Evolutionary conservation across 164 flowering plant genomes (phyloP).

Genomic region (Nymphaea colorata): DNA sequence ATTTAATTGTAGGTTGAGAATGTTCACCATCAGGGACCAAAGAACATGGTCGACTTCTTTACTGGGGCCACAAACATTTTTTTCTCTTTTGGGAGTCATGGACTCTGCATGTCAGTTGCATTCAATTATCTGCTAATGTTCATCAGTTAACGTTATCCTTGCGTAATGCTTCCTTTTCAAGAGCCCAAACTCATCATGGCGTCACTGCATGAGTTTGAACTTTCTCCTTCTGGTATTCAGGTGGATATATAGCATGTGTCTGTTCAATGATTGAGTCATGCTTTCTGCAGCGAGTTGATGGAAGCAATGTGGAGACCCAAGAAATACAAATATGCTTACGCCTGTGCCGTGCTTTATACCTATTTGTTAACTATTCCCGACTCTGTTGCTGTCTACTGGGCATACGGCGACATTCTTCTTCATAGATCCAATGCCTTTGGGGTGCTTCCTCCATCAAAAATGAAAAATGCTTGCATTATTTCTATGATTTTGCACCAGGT

Average conservation of each 20-base stretch:
- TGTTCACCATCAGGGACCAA: conserved; percentile 8
- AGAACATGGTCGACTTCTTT: conserved; percentile 7
- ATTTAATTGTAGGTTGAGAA: neutral
- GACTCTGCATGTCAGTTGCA: conserved; percentile 3
- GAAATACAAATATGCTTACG: conserved; percentile 6
- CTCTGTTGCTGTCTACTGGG: conserved; percentile 9
- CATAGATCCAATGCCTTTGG: conserved; percentile 8
- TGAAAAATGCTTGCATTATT: conserved; percentile 4
- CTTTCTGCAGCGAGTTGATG: conserved; percentile 6
- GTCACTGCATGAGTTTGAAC: neutral
- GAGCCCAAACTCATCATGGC: neutral
- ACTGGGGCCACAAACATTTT: conserved; percentile 10
- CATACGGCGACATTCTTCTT: conserved; percentile 8
- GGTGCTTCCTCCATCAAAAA: conserved; percentile 2
- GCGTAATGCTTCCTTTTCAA: too few species aligned
- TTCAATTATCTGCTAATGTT: neutral
- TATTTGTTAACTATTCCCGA: conserved; percentile 5
- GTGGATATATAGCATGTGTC: too few species aligned
- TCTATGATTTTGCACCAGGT: conserved; percentile 11
- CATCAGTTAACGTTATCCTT: too few species aligned
- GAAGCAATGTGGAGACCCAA: conserved; percentile 11
- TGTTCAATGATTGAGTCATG: too few species aligned
- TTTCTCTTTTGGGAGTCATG: conserved; percentile 10
- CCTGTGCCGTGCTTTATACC: conserved; percentile 1
- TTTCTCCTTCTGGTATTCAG: neutral